Base-by-base conservation (phyloP, 495 filamentous ascomycete genomes). In the Mytilinidion resinicola region DNA sequence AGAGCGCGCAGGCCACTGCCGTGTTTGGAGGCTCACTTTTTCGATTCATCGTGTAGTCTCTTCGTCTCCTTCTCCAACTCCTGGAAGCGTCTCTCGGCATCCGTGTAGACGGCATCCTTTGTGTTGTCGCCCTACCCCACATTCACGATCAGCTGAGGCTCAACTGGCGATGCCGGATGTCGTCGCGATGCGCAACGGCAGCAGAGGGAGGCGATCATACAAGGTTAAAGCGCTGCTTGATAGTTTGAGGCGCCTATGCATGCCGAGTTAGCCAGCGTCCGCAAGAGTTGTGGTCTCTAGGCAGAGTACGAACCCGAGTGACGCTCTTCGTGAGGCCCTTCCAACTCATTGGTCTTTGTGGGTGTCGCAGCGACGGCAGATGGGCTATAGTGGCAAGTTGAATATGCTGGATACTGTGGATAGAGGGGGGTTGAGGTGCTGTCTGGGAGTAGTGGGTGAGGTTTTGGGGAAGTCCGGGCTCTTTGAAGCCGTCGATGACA, bases 11-110 rank as follows among this genome's bases (percentile, higher is more conserved):
- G 6, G 25, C 21, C 3, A 34, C 9, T 12, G n/a, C 12, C 39
- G 19, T 34, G 9, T 19, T 38, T 11, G 11, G 17, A 15, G 11
- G 57, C 71, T 66, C 65, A 91, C 75, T 93, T 96, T 70, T 90
- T 87, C 30, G 87, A 91, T 69, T 96, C 91, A 76, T 93, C 89
- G 74, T 97, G 92, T 6, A 99, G 84, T 68, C 85, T 89, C 78
- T 96, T 96, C 17, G 95, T 97, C 74, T 99, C 93, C 71, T 77
- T 67, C 59, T 99, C 93, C 57, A 99, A 82, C 73, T 99, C 95
- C 54, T 89, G 76, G 68, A 99, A 99, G 25, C 95, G 83, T 59
- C 91, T 82, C 70, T 99, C 93, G 56, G 93, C 89, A 75, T 99
- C 93, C 58, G 85, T 84, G 70, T 96, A 99, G 65, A 99, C 86